Percentiles rank a stretch among this genome's conserved stretches.
Conservation (phyloP, 306 rosid genomes). For the Phaseolus lunatus region DNA sequence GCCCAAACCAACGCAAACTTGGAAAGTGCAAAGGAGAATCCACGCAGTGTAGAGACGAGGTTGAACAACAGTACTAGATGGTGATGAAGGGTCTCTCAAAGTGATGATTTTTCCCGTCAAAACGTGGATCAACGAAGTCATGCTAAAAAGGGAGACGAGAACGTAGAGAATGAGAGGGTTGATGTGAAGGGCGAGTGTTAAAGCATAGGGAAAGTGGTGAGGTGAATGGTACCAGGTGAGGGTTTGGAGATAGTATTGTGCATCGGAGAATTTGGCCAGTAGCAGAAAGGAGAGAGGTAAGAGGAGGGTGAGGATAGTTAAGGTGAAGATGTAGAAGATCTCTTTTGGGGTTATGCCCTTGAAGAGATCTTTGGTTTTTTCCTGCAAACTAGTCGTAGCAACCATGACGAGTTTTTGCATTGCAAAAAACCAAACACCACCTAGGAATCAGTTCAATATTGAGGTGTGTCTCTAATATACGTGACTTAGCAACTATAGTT, state of each 20-base stretch:
- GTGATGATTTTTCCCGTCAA: constrained; percentile 52
- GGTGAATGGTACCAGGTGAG: constrained; percentile 15
- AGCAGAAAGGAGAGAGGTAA: constrained; percentile 85
- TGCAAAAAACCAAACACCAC: neutral
- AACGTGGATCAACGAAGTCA: constrained; percentile 57
- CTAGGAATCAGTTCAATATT: neutral
- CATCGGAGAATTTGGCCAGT: constrained; percentile 59
- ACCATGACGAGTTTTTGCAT: neutral
- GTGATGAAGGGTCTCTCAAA: constrained; percentile 25
- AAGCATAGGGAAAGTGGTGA: constrained; percentile 1
- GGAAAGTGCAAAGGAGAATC: constrained; percentile 67
- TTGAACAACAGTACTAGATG: constrained; percentile 21
- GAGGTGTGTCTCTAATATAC: constrained; percentile 34
- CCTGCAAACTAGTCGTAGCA: constrained; percentile 40
- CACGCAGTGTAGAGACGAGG: constrained; percentile 63
- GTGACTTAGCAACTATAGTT: constrained; percentile 38
- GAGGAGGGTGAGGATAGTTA: constrained; percentile 68
- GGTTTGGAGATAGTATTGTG: constrained; percentile 51
- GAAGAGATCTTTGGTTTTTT: constrained; percentile 46
- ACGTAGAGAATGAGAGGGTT: constrained; percentile 57
- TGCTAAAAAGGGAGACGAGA: constrained; percentile 57
- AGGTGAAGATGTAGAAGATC: constrained; percentile 63
- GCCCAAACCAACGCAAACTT: constrained; percentile 74
- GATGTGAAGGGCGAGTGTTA: constrained; percentile 46
- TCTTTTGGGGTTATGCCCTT: constrained; percentile 42